Base-by-base conservation (phyloP, 306 rosid genomes). In the Hylodesmum podocarpum region DNA sequence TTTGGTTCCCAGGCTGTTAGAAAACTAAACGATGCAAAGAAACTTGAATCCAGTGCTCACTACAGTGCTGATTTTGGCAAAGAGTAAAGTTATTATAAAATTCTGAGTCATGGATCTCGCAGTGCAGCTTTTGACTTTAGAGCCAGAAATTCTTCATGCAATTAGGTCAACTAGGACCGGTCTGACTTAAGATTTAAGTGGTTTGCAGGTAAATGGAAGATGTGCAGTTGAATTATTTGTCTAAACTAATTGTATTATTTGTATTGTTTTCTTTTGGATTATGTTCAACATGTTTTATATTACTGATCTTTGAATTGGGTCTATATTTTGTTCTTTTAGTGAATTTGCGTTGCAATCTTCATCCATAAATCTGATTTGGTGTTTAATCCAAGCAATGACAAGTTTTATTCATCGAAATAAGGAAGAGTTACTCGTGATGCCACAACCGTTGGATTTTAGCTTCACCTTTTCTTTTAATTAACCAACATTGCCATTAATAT, bases 11-110 rank as follows among this genome's bases (percentile, higher is more conserved):
- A 95, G 99, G 99, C 99, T 73, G 99, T 95, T 21, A 85, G 99
- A 47, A 95, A 95, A 77, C 76, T 95, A 83, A 95, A 91, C 4
- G 99, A 95, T 49, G 97, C 97, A 29, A 95, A 95, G 92, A 95
- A 95, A 76, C 97, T 95, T 37, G 99, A 95, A 82, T 90, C 96
- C 13, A 92, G 89, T 28, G 86, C 98, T 4, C 99, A 89, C 80
- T 95, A 95, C 78, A 95, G 31, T 49, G 74, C 96, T 25, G 97
- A 91, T 75, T 95, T 95, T 57, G 97, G 97, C 29, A 95, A 95
- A 77, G 97, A 92, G 7, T 81, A 78, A 37, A 75, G 67, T 65
- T 39, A n/a, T 63, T 40, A 41, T 40, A 14, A 51, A 80, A 54
- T 68, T 58, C 18, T 28, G 69, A 78, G 80, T 76, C 76, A 78